A percentile compares a stretch with the other conserved stretches of the same genome.
Conservation (phyloP, 371 early-diverging fungal genomes). For the Choanephora cucurbitarum region DNA sequence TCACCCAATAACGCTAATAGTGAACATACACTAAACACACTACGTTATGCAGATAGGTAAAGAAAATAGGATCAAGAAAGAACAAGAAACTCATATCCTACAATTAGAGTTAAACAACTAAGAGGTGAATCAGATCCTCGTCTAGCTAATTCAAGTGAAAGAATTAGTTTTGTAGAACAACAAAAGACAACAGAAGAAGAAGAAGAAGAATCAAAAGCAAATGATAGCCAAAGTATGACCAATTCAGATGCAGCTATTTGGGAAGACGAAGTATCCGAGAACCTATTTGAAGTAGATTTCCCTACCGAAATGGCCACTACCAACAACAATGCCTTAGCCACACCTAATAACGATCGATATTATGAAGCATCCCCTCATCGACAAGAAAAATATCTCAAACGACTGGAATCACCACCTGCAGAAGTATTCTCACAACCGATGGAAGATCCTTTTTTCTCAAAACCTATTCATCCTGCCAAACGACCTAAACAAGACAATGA, state of each 20-base stretch:
- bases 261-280: slow-evolving; percentile 41
- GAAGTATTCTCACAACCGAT: slow-evolving; percentile 16
- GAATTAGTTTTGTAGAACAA: background rate
- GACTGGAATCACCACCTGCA: slow-evolving; percentile 44
- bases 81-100: too few species aligned
- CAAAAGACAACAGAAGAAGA: background rate
- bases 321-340: slow-evolving; percentile 26
- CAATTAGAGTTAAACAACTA: slow-evolving; percentile 44
- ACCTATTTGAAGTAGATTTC: slow-evolving; percentile 44
- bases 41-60: slow-evolving; percentile 94
- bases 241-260: slow-evolving; percentile 21
- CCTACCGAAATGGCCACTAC: slow-evolving; percentile 27
- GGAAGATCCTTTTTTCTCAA: slow-evolving; percentile 14
- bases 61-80: too few species aligned
- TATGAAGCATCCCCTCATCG: slow-evolving; percentile 21
- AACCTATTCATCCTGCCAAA: background rate
- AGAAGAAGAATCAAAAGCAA: slow-evolving; percentile 4
- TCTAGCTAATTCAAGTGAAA: slow-evolving; percentile 11
- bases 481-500: background rate
- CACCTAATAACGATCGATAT: slow-evolving; percentile 35
- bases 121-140: slow-evolving; percentile 48
- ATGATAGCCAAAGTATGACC: slow-evolving; percentile 15
- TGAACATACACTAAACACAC: slow-evolving; percentile 97
- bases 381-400: slow-evolving; percentile 31
- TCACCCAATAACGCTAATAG: slow-evolving; percentile 87